A percentile compares a stretch with the other conserved stretches of the same genome.
These are phyloP conservation scores for Aspergillus sp. DNA, from an alignment of 2,329 filamentous ascomycete species.

Conservation along the genomic window DNA sequence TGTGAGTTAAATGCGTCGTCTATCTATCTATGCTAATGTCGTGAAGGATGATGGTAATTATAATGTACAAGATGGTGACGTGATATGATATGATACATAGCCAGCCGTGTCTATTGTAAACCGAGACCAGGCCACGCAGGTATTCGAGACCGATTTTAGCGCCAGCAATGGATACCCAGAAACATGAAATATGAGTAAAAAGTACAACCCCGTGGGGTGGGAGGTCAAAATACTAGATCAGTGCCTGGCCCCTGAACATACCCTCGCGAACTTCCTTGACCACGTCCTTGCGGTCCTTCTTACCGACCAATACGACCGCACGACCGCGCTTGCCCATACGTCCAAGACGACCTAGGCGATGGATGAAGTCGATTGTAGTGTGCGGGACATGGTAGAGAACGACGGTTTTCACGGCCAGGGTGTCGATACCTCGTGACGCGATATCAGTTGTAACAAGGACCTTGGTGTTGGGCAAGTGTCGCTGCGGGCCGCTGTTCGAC, in stretches of 20 bases:
- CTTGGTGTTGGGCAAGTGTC: slow-evolving; percentile 72
- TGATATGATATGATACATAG: slow-evolving; percentile 10
- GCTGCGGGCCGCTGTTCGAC: slow-evolving; percentile 30
- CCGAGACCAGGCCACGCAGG: slow-evolving; percentile 3
- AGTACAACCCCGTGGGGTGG: not conserved
- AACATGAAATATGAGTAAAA: not conserved
- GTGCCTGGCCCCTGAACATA: slow-evolving; percentile 77
- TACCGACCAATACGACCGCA: slow-evolving; percentile 87
- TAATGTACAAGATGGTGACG: slow-evolving; percentile 4
- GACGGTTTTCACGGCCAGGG: slow-evolving; percentile 83
- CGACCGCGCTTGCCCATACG: slow-evolving; percentile 88
- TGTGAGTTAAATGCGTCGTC: not conserved
- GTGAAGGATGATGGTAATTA: not conserved
- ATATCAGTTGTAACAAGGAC: slow-evolving; percentile 94
- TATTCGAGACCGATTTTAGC: slow-evolving; percentile 10
- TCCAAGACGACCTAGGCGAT: slow-evolving; percentile 86
- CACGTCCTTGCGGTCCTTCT: slow-evolving; percentile 83
- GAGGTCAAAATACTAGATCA: slow-evolving; percentile 57
- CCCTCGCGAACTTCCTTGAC: slow-evolving; percentile 89
- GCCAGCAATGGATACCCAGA: slow-evolving; percentile 7
- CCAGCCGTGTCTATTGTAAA: slow-evolving; percentile 1
- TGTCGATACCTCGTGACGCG: slow-evolving; percentile 91
- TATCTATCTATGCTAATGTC: not conserved
- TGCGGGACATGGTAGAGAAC: slow-evolving; percentile 97
- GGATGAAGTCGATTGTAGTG: slow-evolving; percentile 96